These are phyloP conservation scores for Backusella mclennaniae DNA, from an alignment of 192 early-diverging fungal genomes.

Conservation along the genomic window DNA sequence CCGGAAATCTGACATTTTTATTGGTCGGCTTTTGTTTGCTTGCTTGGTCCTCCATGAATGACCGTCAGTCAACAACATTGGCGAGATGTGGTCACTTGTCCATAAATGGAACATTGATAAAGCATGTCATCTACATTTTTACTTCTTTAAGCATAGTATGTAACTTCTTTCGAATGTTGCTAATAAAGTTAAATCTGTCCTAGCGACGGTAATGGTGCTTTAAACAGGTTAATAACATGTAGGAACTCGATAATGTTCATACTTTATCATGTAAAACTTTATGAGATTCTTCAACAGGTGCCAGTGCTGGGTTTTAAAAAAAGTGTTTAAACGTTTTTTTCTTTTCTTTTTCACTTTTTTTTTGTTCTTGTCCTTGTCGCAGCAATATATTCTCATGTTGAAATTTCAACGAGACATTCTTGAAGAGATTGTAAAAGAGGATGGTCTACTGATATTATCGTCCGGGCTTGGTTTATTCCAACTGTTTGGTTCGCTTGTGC, in stretches of 20 bases:
- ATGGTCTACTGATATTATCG: constrained; percentile 78
- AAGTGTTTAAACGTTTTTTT: not conserved
- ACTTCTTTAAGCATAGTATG: too few species aligned
- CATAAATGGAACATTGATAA: too few species aligned
- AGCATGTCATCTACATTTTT: too few species aligned
- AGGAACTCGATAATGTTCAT: too few species aligned
- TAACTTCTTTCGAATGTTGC: too few species aligned
- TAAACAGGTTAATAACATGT: too few species aligned
- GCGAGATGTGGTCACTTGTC: too few species aligned
- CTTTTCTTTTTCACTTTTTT: not conserved
- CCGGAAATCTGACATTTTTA: not conserved
- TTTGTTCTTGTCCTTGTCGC: not conserved
- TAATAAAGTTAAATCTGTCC: too few species aligned
- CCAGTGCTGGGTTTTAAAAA: not conserved
- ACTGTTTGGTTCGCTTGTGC: constrained; percentile 70
- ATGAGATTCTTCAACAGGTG: not conserved
- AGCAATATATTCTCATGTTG: constrained; percentile 28
- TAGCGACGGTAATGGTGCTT: too few species aligned
- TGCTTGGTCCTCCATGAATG: too few species aligned
- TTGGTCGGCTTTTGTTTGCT: not conserved
- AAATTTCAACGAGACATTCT: constrained; percentile 69
- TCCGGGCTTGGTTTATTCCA: constrained; percentile 74
- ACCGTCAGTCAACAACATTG: too few species aligned
- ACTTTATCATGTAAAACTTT: too few species aligned
- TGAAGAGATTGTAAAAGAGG: constrained; percentile 65